Base-by-base conservation (phyloP, 176 grass and related monocot species). In the Pharus latifolius region DNA sequence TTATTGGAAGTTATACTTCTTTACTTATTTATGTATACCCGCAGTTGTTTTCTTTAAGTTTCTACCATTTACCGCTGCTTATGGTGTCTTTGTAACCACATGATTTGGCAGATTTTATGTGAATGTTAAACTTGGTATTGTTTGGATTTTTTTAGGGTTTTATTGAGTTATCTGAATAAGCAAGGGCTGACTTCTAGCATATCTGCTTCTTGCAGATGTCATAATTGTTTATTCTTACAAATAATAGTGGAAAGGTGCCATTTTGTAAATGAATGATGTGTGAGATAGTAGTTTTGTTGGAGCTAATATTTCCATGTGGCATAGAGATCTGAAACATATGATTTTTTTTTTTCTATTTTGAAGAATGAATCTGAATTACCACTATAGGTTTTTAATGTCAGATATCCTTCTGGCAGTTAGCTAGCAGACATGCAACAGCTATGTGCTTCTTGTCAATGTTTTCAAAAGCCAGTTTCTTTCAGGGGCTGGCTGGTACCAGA, bases 381-480 rank as follows among this genome's bases (percentile, higher is more conserved):
- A 29, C 26, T 60, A 43, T 20, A 55, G 31, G 32, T 41, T 73
- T 48, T 14, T 34, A 38, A 16, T 65, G 27, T 60, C 56, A 31
- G 19, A 54, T 69, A 63, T 75, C 55, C 23, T 50, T 74, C 8
- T 63, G 20, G 27, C 27, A 51, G 14, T 49, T 58, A 8, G 47
- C 22, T 6, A 77, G 23, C 30, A 28, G 11, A 35, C 63, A 61
- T 53, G 62, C 25, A 32, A 77, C 31, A 66, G 11, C 31, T 56
- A 30, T 68, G 13, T 49, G 25, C 55, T 75, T 73, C 51, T 52
- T 42, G 46, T 12, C 53, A 68, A 73, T 3, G 28, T 25, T 82
- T 67, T 77, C 34, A 28, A 83, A 72, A 10, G 22, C 12, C 30
- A 27, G 17, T 69, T 67, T 30, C 26, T 71, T 55, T 38, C 58